A percentile compares a stretch with the other conserved stretches of the same genome.
Conservation (phyloP, 495 filamentous ascomycete genomes). For the Extremus antarcticus region DNA sequence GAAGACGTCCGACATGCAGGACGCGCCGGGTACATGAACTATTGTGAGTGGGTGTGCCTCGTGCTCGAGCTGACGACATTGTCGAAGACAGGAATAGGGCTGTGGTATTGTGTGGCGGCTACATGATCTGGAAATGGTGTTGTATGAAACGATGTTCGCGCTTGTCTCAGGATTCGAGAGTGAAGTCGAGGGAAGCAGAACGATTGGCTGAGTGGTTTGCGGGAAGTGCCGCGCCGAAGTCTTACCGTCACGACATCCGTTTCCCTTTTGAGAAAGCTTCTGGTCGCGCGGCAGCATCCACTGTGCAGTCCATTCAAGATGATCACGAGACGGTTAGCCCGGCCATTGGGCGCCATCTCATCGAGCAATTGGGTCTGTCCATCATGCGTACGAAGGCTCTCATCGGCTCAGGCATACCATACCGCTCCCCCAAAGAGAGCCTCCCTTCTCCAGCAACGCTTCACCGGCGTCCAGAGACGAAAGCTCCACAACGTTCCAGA, state of each 20-base stretch:
- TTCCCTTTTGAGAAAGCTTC: background rate
- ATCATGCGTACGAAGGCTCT: conserved; percentile 12
- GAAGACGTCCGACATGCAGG: background rate
- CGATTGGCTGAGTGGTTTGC: background rate
- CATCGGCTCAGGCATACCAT: background rate
- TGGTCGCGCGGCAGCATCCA: background rate
- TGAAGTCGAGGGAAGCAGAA: background rate
- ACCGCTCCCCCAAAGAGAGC: conserved; percentile 1
- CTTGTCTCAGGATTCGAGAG: background rate
- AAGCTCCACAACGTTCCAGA: conserved; percentile 15
- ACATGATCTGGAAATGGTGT: background rate
- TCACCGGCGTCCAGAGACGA: conserved; percentile 4
- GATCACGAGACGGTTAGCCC: conserved; percentile 19
- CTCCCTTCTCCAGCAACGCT: conserved; percentile 7
- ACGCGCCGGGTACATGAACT: background rate
- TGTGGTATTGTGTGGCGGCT: background rate
- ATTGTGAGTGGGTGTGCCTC: background rate
- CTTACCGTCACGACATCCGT: background rate
- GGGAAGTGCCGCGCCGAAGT: too few relatives aligned
- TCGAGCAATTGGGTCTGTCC: conserved; percentile 10
- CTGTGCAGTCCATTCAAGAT: conserved; percentile 1
- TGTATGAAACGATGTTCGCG: background rate
- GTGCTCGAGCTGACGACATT: background rate
- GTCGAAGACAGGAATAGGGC: conserved; percentile 1
- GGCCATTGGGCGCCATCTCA: conserved; percentile 10